phyloP scores from a whole-genome alignment of 345 rosid genomes.

The Combretum micranthum region DNA sequence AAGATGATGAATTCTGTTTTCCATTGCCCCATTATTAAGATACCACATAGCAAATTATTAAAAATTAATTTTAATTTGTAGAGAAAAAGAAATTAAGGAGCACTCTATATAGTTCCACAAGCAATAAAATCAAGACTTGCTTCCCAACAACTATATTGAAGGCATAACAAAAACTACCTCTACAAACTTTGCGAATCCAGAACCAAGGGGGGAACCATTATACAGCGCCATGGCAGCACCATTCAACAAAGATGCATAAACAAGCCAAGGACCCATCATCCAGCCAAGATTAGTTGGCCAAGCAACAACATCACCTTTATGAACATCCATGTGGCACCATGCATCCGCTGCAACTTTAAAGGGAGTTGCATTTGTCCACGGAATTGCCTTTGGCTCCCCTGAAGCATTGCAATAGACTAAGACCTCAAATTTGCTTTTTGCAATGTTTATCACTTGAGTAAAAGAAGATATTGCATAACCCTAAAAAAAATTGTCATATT shows the following conservation, averaged over 20 bases:
- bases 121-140: too few species aligned
- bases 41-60: too few species aligned
- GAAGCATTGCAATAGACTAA: slow-evolving; percentile 21
- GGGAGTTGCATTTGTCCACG: slow-evolving; percentile 75
- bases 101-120: too few species aligned
- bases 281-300: slow-evolving; percentile 99
- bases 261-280: slow-evolving; percentile 99
- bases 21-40: too few species aligned
- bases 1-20: too few species aligned
- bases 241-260: slow-evolving; percentile 82
- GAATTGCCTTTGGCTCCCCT: slow-evolving; percentile 99
- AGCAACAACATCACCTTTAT: slow-evolving; percentile 60
- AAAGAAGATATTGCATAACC: too few species aligned
- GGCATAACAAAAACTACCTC: slow-evolving; percentile 39
- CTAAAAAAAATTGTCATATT: too few species aligned
- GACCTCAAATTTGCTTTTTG: background rate
- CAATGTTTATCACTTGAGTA: too few species aligned
- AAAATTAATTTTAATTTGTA: too few species aligned
- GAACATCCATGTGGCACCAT: slow-evolving; percentile 97
- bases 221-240: slow-evolving; percentile 86
- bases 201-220: slow-evolving; percentile 87
- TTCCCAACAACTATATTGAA: too few species aligned
- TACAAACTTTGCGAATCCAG: slow-evolving; percentile 87
- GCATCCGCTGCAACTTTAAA: slow-evolving; percentile 96
- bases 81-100: too few species aligned